Evolutionary conservation across 768 basidiomycete genomes (phyloP), one percentile per base, ranked within the genome.

Genomic region (Pleurotus pulmonarius): DNA sequence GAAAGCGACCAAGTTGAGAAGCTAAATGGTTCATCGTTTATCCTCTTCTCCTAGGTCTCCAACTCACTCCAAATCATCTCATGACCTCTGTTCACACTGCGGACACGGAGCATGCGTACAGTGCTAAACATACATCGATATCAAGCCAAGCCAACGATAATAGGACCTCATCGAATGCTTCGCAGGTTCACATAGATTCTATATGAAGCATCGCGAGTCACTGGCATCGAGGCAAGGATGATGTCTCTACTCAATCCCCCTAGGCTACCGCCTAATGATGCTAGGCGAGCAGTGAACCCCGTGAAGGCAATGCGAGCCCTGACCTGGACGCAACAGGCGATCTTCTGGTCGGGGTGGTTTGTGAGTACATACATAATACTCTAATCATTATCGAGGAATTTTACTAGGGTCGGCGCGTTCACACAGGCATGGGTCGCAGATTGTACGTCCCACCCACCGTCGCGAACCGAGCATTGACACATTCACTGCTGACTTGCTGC

Each of bases 301-400:
- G 34, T 57, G 54, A 37, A 26, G n/a, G 59, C 59, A 5, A 54
- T 61, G 5, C 38, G 52, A 8, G 51, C 41, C 20, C 26, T 80
- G 53, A 73, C 66, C 3, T 71, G 63, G 60, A 52, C 73, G 5
- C 78, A 80, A 57, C 70, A 70, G 60, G 70, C 69, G 5, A 70
- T 77, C 44, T 80, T 80, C 60, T 76, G 69, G 66, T 70, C 73
- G n/a, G 77, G 79, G 67, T 74, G 56, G 49, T 60, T 60, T 56
- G 59, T 61, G 22, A 57, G 59, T 58, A 7, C 22, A 44, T 44
- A 13, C 5, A 3, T 24, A 0, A 8, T 11, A 16, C 3, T 3
- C 5, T 38, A n/a, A n/a, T n/a, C n/a, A n/a, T 46, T 34, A 0
- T 34, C 18, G 3, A 45, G 20, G 22, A 15, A 13, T 44, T 9